Evolutionary conservation across 192 early-diverging fungal genomes (phyloP).

Genomic region (Podila clonocystis): DNA sequence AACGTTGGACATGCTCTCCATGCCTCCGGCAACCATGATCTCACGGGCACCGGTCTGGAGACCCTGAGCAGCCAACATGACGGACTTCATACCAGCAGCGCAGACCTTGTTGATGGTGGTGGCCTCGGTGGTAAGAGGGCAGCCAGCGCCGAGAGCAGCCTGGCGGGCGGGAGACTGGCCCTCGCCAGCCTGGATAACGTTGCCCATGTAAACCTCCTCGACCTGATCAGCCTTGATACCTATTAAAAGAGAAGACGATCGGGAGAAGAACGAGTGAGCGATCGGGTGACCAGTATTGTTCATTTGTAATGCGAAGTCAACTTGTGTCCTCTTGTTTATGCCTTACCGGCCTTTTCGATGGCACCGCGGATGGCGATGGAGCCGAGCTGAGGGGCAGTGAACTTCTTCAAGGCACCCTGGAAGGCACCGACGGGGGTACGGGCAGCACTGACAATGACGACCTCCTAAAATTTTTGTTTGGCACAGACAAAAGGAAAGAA

Average conservation of each 20-base stretch:
- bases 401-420: constrained; percentile 84
- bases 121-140: constrained; percentile 84
- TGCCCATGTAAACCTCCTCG: constrained; percentile 96
- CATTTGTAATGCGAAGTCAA: no score
- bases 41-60: constrained; percentile 81
- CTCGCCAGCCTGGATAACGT: constrained; percentile 88
- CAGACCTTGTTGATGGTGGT: constrained; percentile 99
- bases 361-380: constrained; percentile 86
- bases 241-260: constrained; percentile 16
- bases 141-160: constrained; percentile 86
- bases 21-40: constrained; percentile 93
- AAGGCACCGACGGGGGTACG: constrained; percentile 95
- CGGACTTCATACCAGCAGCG: constrained; percentile 97
- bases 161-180: constrained; percentile 96
- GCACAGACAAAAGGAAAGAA: not conserved
- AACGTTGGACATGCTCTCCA: constrained; percentile 97
- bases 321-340: not conserved
- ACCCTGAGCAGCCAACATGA: constrained; percentile 90
- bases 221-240: constrained; percentile 82
- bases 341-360: constrained; percentile 79
- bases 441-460: constrained; percentile 73
- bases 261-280: not conserved
- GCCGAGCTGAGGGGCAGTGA: constrained; percentile 89
- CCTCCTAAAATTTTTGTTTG: constrained; percentile 52
- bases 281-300: no score